Conservation (phyloP, 202 grass and related monocot genomes). For the Sporobolus alterniflorus region DNA sequence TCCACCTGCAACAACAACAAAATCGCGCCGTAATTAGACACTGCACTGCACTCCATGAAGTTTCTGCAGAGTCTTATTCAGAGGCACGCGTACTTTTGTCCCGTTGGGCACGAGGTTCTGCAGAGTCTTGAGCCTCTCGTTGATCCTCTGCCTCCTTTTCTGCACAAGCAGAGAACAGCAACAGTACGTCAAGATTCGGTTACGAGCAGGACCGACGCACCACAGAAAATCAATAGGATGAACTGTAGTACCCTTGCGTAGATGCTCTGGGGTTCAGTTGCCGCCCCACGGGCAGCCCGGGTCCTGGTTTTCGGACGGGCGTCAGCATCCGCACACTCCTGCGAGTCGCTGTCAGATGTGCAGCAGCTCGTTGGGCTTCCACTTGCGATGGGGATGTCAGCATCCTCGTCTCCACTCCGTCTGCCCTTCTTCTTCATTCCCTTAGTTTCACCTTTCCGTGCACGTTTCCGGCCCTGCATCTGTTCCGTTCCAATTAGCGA, state of each 20-base stretch:
- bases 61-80: constrained; percentile 27
- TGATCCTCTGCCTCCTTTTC: constrained; percentile 89
- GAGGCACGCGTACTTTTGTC: constrained; percentile 57
- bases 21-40: background rate
- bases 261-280: constrained; percentile 87
- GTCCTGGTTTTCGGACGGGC: constrained; percentile 46
- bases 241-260: constrained; percentile 78
- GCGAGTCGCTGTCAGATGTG: constrained; percentile 73
- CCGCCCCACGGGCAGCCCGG: constrained; percentile 39
- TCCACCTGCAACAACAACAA: constrained; percentile 58
- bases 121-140: constrained; percentile 80
- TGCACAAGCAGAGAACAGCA: constrained; percentile 46
- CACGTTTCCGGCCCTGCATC: constrained; percentile 48
- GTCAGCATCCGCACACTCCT: constrained; percentile 35
- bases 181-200: constrained; percentile 31
- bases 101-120: constrained; percentile 92
- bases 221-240: background rate
- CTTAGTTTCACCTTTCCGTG: constrained; percentile 49
- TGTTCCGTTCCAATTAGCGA: constrained; percentile 1
- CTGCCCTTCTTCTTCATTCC: constrained; percentile 36
- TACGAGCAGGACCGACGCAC: background rate
- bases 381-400: constrained; percentile 15
- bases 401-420: constrained; percentile 40
- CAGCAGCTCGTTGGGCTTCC: constrained; percentile 54
- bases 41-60: background rate